These are phyloP conservation scores for Hyaloperonospora arabidopsidis DNA, from an alignment of 352 stramenopile genomes.

Conservation along the genomic window DNA sequence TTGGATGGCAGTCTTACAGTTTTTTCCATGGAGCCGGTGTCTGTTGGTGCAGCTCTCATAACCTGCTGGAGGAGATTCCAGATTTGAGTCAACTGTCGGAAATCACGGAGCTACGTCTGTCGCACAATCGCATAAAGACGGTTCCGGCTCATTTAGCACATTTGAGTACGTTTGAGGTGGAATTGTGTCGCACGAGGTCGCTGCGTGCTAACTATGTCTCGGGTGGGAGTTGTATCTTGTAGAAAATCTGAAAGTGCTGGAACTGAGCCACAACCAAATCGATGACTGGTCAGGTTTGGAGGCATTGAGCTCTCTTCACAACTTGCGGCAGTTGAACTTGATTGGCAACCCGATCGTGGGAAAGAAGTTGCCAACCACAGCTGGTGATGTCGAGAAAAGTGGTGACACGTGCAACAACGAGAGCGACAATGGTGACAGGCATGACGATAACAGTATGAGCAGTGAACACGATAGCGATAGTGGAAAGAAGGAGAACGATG, in stretches of 20 bases:
- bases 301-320: constrained; percentile 43
- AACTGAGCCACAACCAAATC: constrained; percentile 77
- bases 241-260: constrained; percentile 77
- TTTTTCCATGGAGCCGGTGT: constrained; percentile 5
- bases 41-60: constrained; percentile 50
- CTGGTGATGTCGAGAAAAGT: constrained; percentile 20
- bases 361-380: constrained; percentile 29
- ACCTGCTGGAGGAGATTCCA: constrained; percentile 64
- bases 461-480: constrained; percentile 19
- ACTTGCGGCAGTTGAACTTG: constrained; percentile 73
- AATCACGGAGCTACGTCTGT: constrained; percentile 73
- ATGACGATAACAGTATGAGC: constrained; percentile 9
- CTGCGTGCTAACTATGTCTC: constrained; percentile 3
- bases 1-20: constrained; percentile 2
- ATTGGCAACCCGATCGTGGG: constrained; percentile 75
- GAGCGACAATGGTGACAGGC: constrained; percentile 15
- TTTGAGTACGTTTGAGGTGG: constrained; percentile 39
- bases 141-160: constrained; percentile 54
- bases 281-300: constrained; percentile 75
- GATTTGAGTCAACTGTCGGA: constrained; percentile 54
- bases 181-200: background rate
- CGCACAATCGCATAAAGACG: constrained; percentile 70
- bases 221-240: constrained; percentile 6
- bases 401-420: constrained; percentile 13
- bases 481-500: constrained; percentile 20